phyloP scores from a whole-genome alignment of 176 grass and related monocot genomes.

The Phoenix roebelenii region DNA sequence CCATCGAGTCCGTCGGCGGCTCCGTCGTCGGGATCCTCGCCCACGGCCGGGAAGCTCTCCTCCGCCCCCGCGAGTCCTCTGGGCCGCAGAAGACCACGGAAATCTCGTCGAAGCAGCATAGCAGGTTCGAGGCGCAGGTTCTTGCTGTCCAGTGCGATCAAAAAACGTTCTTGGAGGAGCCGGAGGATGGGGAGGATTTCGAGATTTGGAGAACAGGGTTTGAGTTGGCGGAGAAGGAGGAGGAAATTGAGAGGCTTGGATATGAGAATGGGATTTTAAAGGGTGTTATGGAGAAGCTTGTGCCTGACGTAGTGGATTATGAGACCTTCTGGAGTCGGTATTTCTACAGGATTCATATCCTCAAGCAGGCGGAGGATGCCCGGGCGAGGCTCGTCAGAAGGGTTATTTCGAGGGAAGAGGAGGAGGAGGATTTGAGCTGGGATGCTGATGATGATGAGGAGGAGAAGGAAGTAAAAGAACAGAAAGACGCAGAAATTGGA shows the following conservation, averaged over 20 bases:
- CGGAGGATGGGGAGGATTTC: conserved; percentile 61
- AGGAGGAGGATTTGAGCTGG: conserved; percentile 85
- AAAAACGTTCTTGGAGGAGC: conserved; percentile 56
- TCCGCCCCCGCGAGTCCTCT: neutral
- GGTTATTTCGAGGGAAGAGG: conserved; percentile 48
- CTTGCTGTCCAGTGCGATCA: conserved; percentile 62
- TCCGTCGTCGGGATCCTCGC: conserved; percentile 49
- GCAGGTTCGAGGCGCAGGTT: conserved; percentile 65
- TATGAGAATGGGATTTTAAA: conserved; percentile 48
- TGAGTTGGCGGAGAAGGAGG: conserved; percentile 46
- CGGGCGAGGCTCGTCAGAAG: conserved; percentile 66
- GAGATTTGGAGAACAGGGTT: conserved; percentile 54
- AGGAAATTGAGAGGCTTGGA: conserved; percentile 65
- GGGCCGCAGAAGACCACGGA: neutral
- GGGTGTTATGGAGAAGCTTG: conserved; percentile 46
- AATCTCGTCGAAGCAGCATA: conserved; percentile 23
- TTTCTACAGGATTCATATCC: conserved; percentile 59
- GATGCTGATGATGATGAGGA: conserved; percentile 23
- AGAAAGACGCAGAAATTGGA: conserved; percentile 32
- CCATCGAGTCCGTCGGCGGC: conserved; percentile 21
- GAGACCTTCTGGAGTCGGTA: conserved; percentile 76
- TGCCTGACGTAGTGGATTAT: conserved; percentile 48
- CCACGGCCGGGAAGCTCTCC: conserved; percentile 71
- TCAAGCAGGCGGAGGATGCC: conserved; percentile 73
- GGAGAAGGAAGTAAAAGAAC: conserved; percentile 23